These are phyloP conservation scores for Aspergillus glaucus DNA, from an alignment of 2,329 filamentous ascomycete genomes.

Conservation along the genomic window DNA sequence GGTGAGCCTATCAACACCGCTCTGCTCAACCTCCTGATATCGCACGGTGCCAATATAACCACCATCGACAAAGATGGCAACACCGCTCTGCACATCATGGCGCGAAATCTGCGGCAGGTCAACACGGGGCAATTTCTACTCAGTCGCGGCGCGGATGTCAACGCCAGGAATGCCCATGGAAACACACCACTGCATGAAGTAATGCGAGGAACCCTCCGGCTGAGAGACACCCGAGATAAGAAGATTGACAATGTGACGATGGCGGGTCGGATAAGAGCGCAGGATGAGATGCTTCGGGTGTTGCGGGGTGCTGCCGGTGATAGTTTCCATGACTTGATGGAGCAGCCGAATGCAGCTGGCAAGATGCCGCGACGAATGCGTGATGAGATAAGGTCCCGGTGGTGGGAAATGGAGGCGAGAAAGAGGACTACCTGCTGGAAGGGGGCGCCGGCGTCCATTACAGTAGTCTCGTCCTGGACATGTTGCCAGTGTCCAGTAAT, in stretches of 20 bases:
- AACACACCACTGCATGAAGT: conserved; percentile 18
- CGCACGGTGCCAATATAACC: conserved; percentile 13
- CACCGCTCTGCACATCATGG: conserved; percentile 16
- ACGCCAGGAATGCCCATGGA: conserved; percentile 9
- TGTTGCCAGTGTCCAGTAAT: no score
- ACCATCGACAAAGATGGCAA: conserved; percentile 13
- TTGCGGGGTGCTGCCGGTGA: conserved; percentile 3
- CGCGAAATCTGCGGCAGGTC: conserved; percentile 14
- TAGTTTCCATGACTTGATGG: conserved; percentile 9
- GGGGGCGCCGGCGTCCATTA: no score
- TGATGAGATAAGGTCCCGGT: conserved; percentile 3
- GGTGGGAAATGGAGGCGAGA: neutral
- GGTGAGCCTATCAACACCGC: conserved; percentile 8
- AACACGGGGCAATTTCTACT: conserved; percentile 13
- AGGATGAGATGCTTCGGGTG: conserved; percentile 12
- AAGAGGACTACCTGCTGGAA: no score
- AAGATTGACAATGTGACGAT: conserved; percentile 4
- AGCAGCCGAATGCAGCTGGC: conserved; percentile 15
- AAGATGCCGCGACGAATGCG: conserved; percentile 14
- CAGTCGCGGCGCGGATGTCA: conserved; percentile 12
- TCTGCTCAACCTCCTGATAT: conserved; percentile 14
- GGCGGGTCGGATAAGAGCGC: conserved; percentile 10
- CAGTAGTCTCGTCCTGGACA: no score
- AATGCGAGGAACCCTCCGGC: conserved; percentile 5
- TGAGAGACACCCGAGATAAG: neutral